Conservation (phyloP, 176 grass and related monocot genomes). For the Cenchrus purpureus region DNA sequence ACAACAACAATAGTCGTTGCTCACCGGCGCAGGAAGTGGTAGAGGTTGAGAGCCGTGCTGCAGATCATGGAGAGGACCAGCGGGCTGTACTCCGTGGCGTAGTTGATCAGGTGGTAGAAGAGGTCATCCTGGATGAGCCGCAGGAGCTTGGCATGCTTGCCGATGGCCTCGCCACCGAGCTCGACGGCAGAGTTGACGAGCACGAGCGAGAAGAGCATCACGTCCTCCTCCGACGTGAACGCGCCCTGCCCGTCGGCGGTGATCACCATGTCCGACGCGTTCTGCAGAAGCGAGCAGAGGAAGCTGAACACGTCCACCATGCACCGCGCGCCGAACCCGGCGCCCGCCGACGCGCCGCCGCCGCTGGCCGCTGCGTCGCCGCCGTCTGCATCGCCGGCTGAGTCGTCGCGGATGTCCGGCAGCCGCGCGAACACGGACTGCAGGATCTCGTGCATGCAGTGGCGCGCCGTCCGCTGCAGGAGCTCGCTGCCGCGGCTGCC, state of each 20-base stretch:
- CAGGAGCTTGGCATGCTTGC: constrained; percentile 73
- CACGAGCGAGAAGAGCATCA: constrained; percentile 87
- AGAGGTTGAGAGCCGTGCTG: constrained; percentile 84
- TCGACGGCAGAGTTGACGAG: constrained; percentile 88
- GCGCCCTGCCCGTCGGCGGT: constrained; percentile 58
- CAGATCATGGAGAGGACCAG: constrained; percentile 98
- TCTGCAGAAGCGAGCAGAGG: constrained; percentile 82
- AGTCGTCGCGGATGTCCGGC: constrained; percentile 55
- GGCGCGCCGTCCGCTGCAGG: constrained; percentile 73
- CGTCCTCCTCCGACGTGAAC: constrained; percentile 76
- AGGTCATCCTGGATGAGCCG: constrained; percentile 85
- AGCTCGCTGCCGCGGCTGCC: constrained; percentile 64
- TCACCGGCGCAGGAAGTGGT: constrained; percentile 83
- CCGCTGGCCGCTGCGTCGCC: not conserved
- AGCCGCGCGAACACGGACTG: constrained; percentile 73
- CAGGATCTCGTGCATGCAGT: constrained; percentile 87
- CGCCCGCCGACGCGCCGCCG: not conserved
- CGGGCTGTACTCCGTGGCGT: constrained; percentile 60
- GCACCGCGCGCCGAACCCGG: constrained; percentile 77
- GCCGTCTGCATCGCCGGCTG: not conserved
- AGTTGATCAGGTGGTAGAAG: constrained; percentile 79
- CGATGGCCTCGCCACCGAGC: constrained; percentile 80
- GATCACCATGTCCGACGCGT: constrained; percentile 58
- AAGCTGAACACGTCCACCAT: constrained; percentile 90
- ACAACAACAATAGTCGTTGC: not conserved